Base-by-base conservation (phyloP, 2,329 filamentous ascomycete genomes). In the Chaetomium sp. region DNA sequence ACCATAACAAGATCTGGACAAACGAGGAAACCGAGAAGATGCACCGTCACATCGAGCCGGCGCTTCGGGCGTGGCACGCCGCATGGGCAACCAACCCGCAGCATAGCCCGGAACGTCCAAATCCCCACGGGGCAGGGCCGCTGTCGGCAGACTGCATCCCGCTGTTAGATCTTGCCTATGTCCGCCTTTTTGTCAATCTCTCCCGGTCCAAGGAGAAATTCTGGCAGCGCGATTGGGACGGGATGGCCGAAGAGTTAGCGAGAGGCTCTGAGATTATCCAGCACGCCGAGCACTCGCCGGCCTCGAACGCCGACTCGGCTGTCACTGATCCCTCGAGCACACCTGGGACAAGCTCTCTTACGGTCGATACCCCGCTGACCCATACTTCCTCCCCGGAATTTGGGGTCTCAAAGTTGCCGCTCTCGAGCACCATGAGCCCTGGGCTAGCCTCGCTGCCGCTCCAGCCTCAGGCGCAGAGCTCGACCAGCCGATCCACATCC, bases 31-130 rank as follows among this genome's bases (percentile, higher is more conserved):
- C 92, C 0, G 93, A 98, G 70, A 92, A 93, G 69, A 96, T 98
- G 93, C 93, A 97, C 75, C 87, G 90, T 1, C 93, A 97, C 73
- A 96, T 98, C 64, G 93, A 97, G 75, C 94, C 94, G 12, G 94
- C 94, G 2, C 81, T 99, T 67, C 90, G 93, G 75, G 93, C 94
- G 8, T 99, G 95, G 95, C 92, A 97, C 78, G 85, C 90, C 55
- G 93, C 93, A 0, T 98, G 94, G 94, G 87, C 89, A 50, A 91
- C 88, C 72, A 96, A 95, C 73, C 90, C 92, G 2, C 86, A 90
- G 51, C 93, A 97, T 75, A 93, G 89, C 71, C 79, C 95, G 5
- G 91, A 96, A 75, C 84, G 92, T 59, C 92, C 92, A 0, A 96
- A 95, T 74, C 91, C 92, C 0, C 94, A 88, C 72, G 92, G 90